Evolutionary conservation across 2,329 filamentous ascomycete species (phyloP), one percentile per base, ranked within the genome.

Genomic region (Aspergillus chevalieri): DNA sequence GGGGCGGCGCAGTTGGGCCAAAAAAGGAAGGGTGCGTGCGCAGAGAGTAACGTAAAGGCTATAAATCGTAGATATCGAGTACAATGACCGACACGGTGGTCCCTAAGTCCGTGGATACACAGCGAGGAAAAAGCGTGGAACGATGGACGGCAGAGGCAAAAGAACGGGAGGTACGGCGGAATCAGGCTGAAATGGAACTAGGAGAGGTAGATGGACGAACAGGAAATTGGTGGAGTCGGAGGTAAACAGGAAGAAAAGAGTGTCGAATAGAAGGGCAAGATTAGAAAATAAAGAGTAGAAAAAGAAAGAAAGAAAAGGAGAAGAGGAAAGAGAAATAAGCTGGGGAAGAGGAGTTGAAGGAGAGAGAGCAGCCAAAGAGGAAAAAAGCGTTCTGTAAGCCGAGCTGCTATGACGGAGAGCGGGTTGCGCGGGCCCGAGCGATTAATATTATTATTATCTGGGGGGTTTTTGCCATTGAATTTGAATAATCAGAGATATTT

Each of bases 211-310:
- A 30, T 30, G 26, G 26, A 30, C 26, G 53, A 41, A 51, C 53
- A 48, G 51, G 56, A 57, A 51, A 53, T 49, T 52, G 45, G 46
- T 30, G 50, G 53, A 59, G 54, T 53, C 52, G 52, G 52, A 43
- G 46, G 42, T 47, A 42, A 30, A 46, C 30, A 44, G 49, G 51
- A 30, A 30, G 38, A 21, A 38, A 45, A 49, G 57, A 53, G 51
- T 51, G 34, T 53, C 52, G 45, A 48, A 47, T 52, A 47, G 56
- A 55, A 55, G 47, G 30, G 41, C 34, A 26, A 9, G 5, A 43
- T 43, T 12, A 34, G 39, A 33, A 52, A 52, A 57, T 54, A 53
- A 30, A 30, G 4, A 12, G 2, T 52, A 51, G 47, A 56, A 48
- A 38, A 46, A 45, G 46, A 49, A 34, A 41, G 38, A 22, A 46